phyloP scores from a whole-genome alignment of 257 asterid species.

The Capsicum chinense region DNA sequence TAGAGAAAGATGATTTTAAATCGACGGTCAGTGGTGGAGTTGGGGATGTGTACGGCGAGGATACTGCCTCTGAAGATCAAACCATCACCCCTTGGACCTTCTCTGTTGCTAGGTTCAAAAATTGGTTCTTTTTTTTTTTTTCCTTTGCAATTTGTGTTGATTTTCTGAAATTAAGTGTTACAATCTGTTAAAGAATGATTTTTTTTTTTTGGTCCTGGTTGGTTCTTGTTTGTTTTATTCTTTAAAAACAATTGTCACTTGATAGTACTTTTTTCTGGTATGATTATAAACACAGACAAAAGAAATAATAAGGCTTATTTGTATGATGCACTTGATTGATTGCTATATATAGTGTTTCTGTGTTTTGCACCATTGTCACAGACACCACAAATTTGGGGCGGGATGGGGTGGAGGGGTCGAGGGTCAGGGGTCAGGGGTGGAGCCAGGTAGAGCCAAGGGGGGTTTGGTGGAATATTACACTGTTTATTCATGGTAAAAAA shows the following conservation, averaged over 20 bases:
- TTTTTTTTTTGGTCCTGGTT: background rate
- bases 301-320: background rate
- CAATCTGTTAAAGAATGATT: background rate
- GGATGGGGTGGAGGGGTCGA: background rate
- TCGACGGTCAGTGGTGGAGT: slow-evolving; percentile 71
- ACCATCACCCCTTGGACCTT: slow-evolving; percentile 74
- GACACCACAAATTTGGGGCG: background rate
- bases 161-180: background rate
- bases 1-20: slow-evolving; percentile 40
- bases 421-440: too few relatives aligned
- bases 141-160: background rate
- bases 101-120: slow-evolving; percentile 67
- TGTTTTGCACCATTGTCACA: background rate
- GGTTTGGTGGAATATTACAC: too few relatives aligned
- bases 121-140: background rate
- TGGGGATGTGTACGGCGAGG: slow-evolving; percentile 79
- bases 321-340: slow-evolving; percentile 6
- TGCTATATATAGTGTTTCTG: background rate
- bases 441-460: too few relatives aligned
- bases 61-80: slow-evolving; percentile 80
- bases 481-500: too few relatives aligned
- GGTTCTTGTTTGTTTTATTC: background rate
- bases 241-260: too few relatives aligned
- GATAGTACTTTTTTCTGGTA: too few relatives aligned
- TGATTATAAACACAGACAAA: too few relatives aligned